Base-by-base conservation (phyloP, 768 basidiomycete species). In the Floccularia luteovirens region DNA sequence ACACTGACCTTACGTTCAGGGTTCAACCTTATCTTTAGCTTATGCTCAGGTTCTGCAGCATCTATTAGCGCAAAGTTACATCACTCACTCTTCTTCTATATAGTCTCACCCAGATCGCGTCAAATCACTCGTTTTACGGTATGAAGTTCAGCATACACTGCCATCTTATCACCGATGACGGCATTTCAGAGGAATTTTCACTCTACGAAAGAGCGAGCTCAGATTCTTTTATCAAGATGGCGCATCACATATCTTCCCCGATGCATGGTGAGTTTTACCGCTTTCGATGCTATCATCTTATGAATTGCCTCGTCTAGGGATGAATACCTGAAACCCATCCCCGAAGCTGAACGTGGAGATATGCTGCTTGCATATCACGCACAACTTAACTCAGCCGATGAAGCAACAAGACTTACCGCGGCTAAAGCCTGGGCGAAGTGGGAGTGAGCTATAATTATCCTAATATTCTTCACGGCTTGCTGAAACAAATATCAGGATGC, bases 181-280 rank as follows among this genome's bases (percentile, higher is more conserved):
- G 13, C 4, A 41, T 37, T 35, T 13, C 46, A 88, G 86, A 25
- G 93, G 93, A 0, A 91, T 97, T 39, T 94, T 96, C 55, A 85
- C 86, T 16, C 67, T 96, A 14, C 70, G 89, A 19, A 82, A 79
- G 66, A 85, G 80, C 49, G 92, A 97, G 60, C 73, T 96, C 28
- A 72, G 75, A 14, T 97, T 92, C 68, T 94, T 96, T 68, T 96
- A 93, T 60, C 90, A 92, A 64, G 75, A 86, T 2, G 90, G 90
- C 11, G 63, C 87, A 8, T 82, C 81, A 3, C 79, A 84, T 55
- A 58, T 90, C 22, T 91, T 90, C 69, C 88, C 90, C 0, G 86
- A 90, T 60, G 88, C 89, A 48, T 94, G 89, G 89, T 88, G 49
- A 20, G 62, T 44, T 27, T 22, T 33, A 21, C 10, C 22, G 28